Evolutionary conservation across 2,329 filamentous ascomycete species (phyloP).

Genomic region (Aquanectria penicillioides): DNA sequence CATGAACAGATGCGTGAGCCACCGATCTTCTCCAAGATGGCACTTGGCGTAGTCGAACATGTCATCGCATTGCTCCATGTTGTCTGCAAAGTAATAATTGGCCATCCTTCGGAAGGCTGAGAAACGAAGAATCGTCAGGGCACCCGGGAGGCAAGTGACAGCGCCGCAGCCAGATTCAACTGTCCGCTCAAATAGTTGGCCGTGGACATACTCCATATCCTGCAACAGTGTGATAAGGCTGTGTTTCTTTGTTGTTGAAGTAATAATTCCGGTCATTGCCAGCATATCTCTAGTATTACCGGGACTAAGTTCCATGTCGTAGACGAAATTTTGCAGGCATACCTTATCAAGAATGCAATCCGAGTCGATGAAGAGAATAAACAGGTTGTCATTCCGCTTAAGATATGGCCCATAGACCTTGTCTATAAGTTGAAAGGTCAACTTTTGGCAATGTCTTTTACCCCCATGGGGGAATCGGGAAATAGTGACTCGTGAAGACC

Average conservation of each 20-base stretch:
- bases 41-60: constrained; percentile 97
- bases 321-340: constrained; percentile 97
- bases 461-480: constrained; percentile 94
- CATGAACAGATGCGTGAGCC: constrained; percentile 99
- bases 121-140: constrained; percentile 94
- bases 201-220: constrained; percentile 98
- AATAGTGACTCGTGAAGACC: constrained; percentile 84
- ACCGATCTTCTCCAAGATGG: constrained; percentile 93
- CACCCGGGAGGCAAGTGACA: constrained; percentile 93
- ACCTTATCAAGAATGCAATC: constrained; percentile 93
- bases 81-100: constrained; percentile 98
- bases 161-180: constrained; percentile 95
- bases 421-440: constrained; percentile 92
- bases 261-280: constrained; percentile 98
- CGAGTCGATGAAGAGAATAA: constrained; percentile 96
- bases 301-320: constrained; percentile 97
- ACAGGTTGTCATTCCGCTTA: constrained; percentile 88
- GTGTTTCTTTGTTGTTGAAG: constrained; percentile 88
- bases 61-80: constrained; percentile 93
- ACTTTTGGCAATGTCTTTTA: constrained; percentile 93
- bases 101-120: constrained; percentile 97
- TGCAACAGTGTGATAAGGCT: constrained; percentile 91
- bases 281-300: constrained; percentile 93
- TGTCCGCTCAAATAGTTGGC: constrained; percentile 93
- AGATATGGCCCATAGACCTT: constrained; percentile 90